Conservation (phyloP, 306 rosid genomes). For the Cotoneaster glaucophyllus region DNA sequence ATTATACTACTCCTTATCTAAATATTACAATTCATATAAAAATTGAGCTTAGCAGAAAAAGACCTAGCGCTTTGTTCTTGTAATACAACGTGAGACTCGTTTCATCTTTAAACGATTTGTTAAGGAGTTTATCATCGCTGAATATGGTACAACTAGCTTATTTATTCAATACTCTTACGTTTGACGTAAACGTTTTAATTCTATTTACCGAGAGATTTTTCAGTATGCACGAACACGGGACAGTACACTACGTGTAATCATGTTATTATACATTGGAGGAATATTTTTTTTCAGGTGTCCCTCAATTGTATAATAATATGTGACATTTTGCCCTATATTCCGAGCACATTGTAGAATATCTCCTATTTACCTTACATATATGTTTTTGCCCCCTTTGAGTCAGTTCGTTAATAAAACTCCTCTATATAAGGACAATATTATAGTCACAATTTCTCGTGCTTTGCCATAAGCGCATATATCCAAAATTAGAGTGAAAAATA, state of each 20-base stretch:
- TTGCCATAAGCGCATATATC: not conserved
- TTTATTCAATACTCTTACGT: too few species aligned
- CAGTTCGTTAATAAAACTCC: not conserved
- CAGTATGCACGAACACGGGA: accelerated
- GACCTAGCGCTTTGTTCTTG: not conserved
- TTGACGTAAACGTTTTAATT: too few species aligned
- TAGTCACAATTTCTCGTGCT: not conserved
- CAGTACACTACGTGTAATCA: accelerated
- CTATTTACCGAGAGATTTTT: too few species aligned
- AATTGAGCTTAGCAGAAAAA: not conserved
- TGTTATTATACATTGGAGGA: too few species aligned
- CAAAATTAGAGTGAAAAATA: not conserved
- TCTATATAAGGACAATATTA: not conserved
- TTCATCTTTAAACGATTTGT: too few species aligned
- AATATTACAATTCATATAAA: not conserved
- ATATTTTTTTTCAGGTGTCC: too few species aligned
- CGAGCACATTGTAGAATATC: too few species aligned
- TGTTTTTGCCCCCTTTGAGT: not conserved
- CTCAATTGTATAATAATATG: too few species aligned
- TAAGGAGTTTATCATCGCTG: too few species aligned
- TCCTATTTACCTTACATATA: not conserved
- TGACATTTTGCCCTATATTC: too few species aligned
- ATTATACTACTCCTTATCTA: not conserved
- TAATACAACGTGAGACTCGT: too few species aligned
- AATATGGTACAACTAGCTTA: too few species aligned